Evolutionary conservation across 192 early-diverging fungal species (phyloP).

Genomic region (Mortierella alpina): DNA sequence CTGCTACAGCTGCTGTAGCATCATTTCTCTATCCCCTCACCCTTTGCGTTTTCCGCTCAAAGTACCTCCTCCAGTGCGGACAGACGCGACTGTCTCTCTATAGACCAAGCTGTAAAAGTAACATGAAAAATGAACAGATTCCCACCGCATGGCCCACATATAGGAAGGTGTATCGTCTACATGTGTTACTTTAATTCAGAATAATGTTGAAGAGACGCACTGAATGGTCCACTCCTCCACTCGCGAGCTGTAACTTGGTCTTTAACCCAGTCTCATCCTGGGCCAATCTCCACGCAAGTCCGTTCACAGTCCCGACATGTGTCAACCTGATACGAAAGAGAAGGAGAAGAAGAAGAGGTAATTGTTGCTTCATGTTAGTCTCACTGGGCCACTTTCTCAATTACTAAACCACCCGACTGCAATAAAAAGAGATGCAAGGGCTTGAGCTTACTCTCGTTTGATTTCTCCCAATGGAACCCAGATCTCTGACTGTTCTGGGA

Average conservation of each 20-base stretch:
- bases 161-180: background rate
- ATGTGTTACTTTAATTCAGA: constrained; percentile 9
- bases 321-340: constrained; percentile 45
- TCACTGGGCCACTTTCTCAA: constrained; percentile 26
- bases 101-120: too few species aligned
- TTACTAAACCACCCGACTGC: background rate
- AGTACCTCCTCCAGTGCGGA: too few species aligned
- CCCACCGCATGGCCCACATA: background rate
- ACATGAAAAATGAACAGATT: too few species aligned
- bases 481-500: constrained; percentile 13
- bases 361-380: too few species aligned
- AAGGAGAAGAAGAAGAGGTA: constrained; percentile 18
- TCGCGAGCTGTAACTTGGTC: constrained; percentile 67
- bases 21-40: background rate
- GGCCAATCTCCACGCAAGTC: constrained; percentile 73
- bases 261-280: background rate
- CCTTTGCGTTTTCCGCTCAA: too few species aligned
- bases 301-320: constrained; percentile 68
- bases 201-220: constrained; percentile 72
- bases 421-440: background rate
- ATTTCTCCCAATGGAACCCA: constrained; percentile 57
- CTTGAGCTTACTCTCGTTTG: constrained; percentile 56
- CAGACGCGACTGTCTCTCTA: too few species aligned
- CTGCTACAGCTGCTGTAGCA: background rate
- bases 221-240: constrained; percentile 78